Base-by-base conservation (phyloP, 768 basidiomycete genomes). In the Sarcodon sp. region DNA sequence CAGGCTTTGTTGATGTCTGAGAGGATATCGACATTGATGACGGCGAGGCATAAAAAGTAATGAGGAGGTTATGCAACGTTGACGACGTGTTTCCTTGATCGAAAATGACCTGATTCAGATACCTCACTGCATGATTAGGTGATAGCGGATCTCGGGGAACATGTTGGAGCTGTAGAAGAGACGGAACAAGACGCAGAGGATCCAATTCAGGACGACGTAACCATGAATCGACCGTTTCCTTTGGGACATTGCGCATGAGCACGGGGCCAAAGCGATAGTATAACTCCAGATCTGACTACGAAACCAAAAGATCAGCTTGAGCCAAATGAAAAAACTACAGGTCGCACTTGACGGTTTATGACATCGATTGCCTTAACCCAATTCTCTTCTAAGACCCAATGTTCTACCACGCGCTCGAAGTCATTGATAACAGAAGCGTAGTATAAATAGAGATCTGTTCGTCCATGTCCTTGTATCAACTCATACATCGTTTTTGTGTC, bases 241-340 rank as follows among this genome's bases (percentile, higher is more conserved):
- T 88, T 0, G 96, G 85, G 4, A 78, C 78, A 57, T 91, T 77
- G 8, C 83, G 79, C 69, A 94, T 83, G 27, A 99, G 77, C 6
- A 88, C 83, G 6, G 92, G 74, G 1, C 87, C 86, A 62, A 92
- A 94, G 35, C 85, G 86, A 64, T 98, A 98, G 63, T 97, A 98
- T 9, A 94, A 70, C 41, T 89, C 88, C 15, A 90, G 68, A 50
- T 87, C 72, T n/a, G 79, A 71, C 88, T 98, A 57, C 16, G 3
- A 31, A 37, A 38, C n/a, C 43, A 45, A 56, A 1, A n/a, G 33
- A 31, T 49, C 11, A 35, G 32, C 15, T 50, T 35, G 3, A 34
- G n/a, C 34, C 18, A 43, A n/a, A 54, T n/a, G 6, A 9, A 15
- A n/a, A 18, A 3, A 7, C 27, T 13, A 51, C 32, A 16, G 27